Evolutionary conservation across 331 rosid genomes (phyloP), one percentile per base, ranked within the genome.

Genomic region (Pyracantha coccinea): DNA sequence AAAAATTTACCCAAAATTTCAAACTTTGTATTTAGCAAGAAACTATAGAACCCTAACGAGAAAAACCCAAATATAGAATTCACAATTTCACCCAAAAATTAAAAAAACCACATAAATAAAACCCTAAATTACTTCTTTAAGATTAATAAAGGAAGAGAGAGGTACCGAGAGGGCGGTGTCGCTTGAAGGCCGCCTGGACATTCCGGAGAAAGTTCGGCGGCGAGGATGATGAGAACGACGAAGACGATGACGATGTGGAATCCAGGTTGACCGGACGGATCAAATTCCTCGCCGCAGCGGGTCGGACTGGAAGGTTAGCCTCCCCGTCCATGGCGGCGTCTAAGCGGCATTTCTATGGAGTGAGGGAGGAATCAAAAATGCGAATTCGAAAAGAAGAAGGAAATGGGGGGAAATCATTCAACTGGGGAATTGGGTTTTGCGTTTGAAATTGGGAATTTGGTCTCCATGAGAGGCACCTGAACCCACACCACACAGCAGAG

Each of bases 181-280:
- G 97, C 86, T 93, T 93, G 82, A 91, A 78, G 77, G 96, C 98
- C 67, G 97, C 96, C 73, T 88, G 94, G 69, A 93, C 90, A 81
- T 86, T 82, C 65, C 89, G 93, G 83, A 91, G 85, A 59, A 93
- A 86, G 85, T 86, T 87, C 67, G 92, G 90, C 15, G 90, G 80
- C 27, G 92, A 80, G 72, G 90, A 79, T 2, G 89, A 85, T 6
- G 86, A 82, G 2, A 82, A 81, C 1, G 88, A 83, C 2, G 89
- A 81, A 4, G 95, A 85, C 1, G 90, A 84, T 3, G 94, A 86
- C 27, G 93, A 82, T 1, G 85, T 74, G 52, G 82, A 82, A 50
- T 91, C 90, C 1, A 84, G 80, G 69, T 83, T 81, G 76, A 27
- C 74, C 68, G 90, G 83, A 68, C 83, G 88, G 78, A 45, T 61